Percentiles rank a stretch among this genome's conserved stretches.
Evolutionary conservation across 768 basidiomycete genomes (phyloP).

Genomic region (Gelatoporia subvermispora): DNA sequence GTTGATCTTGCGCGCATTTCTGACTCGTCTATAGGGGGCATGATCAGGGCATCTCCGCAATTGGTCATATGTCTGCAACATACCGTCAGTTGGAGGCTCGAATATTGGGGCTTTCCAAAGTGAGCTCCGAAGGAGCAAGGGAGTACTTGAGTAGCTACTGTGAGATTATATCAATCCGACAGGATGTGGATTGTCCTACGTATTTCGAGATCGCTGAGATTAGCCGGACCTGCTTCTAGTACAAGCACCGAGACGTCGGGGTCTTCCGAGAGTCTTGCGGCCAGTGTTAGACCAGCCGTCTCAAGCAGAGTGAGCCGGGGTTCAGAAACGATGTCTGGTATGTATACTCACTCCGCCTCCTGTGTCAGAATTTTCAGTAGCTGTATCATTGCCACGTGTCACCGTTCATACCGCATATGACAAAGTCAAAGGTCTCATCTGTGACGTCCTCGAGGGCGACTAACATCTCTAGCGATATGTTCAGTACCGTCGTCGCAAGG

Average conservation of each 20-base stretch:
- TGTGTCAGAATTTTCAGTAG: not conserved
- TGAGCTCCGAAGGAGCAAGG: not conserved
- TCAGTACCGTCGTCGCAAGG: no score
- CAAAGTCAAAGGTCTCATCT: constrained; percentile 16
- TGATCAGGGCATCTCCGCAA: not conserved
- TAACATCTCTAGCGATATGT: constrained; percentile 6
- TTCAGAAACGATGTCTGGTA: not conserved
- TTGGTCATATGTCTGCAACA: not conserved
- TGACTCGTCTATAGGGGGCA: constrained; percentile 3
- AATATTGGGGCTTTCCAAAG: not conserved
- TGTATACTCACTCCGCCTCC: constrained; percentile 14
- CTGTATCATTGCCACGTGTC: not conserved
- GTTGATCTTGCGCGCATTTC: not conserved
- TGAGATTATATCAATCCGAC: no score
- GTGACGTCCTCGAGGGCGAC: constrained; percentile 13
- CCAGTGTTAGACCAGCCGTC: constrained; percentile 19
- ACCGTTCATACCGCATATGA: constrained; percentile 11
- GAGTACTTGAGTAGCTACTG: not conserved
- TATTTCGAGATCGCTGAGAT: constrained; percentile 7
- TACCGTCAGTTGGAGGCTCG: not conserved
- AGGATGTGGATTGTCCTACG: not conserved
- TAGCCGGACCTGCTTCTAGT: constrained; percentile 20
- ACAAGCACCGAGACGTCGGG: constrained; percentile 17
- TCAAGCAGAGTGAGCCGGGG: not conserved
- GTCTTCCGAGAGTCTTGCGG: constrained; percentile 19